A percentile compares a stretch with the other conserved stretches of the same genome.
Evolutionary conservation across 306 rosid species (phyloP).

Genomic region (Bauhinia variegata): DNA sequence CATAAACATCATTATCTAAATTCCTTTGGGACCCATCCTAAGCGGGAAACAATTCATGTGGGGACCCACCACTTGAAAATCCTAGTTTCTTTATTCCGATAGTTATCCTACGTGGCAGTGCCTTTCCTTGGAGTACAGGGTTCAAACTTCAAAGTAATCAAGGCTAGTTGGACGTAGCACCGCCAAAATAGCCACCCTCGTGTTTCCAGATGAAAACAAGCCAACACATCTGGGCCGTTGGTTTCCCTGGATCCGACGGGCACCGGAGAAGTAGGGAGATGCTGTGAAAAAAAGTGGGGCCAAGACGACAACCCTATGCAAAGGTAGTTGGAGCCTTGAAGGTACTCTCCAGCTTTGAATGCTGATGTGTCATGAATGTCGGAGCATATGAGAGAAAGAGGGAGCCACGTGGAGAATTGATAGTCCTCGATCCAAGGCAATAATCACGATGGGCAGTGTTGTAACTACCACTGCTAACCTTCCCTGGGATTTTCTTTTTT

Average conservation of each 20-base stretch:
- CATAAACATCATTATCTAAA: not conserved
- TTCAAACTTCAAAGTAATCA: too few species aligned
- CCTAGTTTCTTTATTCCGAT: not conserved
- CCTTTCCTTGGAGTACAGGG: too few species aligned
- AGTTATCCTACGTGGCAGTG: not conserved
- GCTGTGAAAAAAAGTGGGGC: too few species aligned
- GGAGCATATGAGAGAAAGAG: not conserved
- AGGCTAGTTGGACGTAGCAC: not conserved
- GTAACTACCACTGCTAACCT: too few species aligned
- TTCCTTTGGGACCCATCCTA: not conserved
- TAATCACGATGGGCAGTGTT: too few species aligned
- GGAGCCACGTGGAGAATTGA: not conserved
- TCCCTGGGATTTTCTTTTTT: too few species aligned
- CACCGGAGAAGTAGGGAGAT: too few species aligned
- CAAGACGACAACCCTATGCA: not conserved
- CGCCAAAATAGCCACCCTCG: not conserved
- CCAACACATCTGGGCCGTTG: too few species aligned
- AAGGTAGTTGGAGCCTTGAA: not conserved
- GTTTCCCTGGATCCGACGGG: too few species aligned
- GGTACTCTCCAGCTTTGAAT: not conserved
- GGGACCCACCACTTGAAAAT: not conserved
- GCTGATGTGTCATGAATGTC: not conserved
- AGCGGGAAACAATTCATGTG: not conserved
- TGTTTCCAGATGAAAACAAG: conserved; percentile 1
- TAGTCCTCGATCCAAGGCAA: too few species aligned